A percentile compares a stretch with the other conserved stretches of the same genome.
Conservation (phyloP, 176 grass and related monocot genomes). For the Ensete glaucum region DNA sequence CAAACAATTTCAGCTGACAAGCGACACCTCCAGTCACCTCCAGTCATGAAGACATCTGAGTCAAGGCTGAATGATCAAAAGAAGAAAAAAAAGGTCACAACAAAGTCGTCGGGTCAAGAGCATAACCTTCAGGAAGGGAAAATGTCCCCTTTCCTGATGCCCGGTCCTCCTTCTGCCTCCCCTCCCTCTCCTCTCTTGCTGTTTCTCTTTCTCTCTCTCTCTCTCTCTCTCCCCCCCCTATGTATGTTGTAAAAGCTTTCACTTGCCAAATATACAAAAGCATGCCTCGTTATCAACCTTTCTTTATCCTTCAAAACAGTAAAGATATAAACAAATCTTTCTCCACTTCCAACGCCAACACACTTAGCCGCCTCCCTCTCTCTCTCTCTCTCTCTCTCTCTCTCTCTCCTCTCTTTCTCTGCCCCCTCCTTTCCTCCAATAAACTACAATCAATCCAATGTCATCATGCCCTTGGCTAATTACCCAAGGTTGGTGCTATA, state of each 20-base stretch:
- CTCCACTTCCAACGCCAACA: slow-evolving; percentile 2
- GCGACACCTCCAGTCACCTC: neutral
- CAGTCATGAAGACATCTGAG: neutral
- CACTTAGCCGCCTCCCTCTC: slow-evolving; percentile 1
- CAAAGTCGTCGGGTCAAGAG: neutral
- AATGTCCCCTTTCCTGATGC: slow-evolving; percentile 16
- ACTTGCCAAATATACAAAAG: neutral
- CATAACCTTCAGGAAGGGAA: slow-evolving; percentile 24
- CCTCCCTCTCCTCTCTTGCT: neutral
- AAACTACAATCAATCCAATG: no score
- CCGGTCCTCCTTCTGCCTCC: slow-evolving; percentile 1
- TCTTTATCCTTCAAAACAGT: slow-evolving; percentile 8
- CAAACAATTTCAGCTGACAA: neutral
- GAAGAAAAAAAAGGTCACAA: neutral
- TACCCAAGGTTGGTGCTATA: neutral
- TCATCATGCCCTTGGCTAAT: no score
- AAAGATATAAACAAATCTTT: neutral
- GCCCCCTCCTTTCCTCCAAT: neutral
- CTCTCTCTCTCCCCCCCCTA: slow-evolving; percentile 2
- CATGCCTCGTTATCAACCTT: neutral
- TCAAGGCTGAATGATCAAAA: neutral
- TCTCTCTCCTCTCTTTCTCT: neutral
- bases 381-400: slow-evolving; percentile 5
- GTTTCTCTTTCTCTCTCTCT: neutral
- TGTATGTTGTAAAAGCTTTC: neutral